A percentile compares a stretch with the other conserved stretches of the same genome.
Conservation (phyloP, 2,329 filamentous ascomycete genomes). For the Knoxdaviesia capensis region DNA sequence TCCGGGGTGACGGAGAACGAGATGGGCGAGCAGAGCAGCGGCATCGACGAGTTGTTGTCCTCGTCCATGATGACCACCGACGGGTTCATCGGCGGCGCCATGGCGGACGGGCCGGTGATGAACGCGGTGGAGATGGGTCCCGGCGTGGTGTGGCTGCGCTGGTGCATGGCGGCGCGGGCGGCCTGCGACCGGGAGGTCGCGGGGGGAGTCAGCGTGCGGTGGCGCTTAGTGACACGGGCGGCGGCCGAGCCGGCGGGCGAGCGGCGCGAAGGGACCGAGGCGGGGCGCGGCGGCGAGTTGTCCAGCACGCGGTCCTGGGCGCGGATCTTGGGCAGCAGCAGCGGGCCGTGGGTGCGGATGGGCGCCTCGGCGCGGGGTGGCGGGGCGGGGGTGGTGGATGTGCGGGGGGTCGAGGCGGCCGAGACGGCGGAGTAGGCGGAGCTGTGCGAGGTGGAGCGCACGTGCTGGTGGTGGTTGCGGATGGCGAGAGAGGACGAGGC, state of each 20-base stretch:
- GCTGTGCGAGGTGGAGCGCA: slow-evolving; percentile 42
- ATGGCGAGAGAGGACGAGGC: not conserved
- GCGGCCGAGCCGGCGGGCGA: slow-evolving; percentile 13
- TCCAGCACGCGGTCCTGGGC: slow-evolving; percentile 64
- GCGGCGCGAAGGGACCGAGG: not conserved
- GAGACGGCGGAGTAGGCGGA: slow-evolving; percentile 38
- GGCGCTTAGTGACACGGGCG: slow-evolving; percentile 15
- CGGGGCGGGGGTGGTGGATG: slow-evolving; percentile 43
- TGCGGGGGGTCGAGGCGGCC: slow-evolving; percentile 43
- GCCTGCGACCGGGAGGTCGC: slow-evolving; percentile 9
- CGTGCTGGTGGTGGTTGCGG: too few relatives aligned
- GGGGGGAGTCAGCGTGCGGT: slow-evolving; percentile 14
- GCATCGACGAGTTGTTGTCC: slow-evolving; percentile 8
- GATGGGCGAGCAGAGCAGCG: slow-evolving; percentile 48
- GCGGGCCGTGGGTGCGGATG: slow-evolving; percentile 57
- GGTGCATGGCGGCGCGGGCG: slow-evolving; percentile 24
- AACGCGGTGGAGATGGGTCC: slow-evolving; percentile 25
- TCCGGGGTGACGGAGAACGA: slow-evolving; percentile 29
- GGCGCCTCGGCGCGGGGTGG: slow-evolving; percentile 45
- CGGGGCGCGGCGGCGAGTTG: slow-evolving; percentile 24
- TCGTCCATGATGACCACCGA: slow-evolving; percentile 7
- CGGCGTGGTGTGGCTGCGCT: slow-evolving; percentile 40
- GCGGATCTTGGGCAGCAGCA: slow-evolving; percentile 70
- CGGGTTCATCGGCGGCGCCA: slow-evolving; percentile 9
- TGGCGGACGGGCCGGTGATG: slow-evolving; percentile 19